Base-by-base conservation (phyloP, 2,329 filamentous ascomycete species). In the Mycosphaerella sp. region DNA sequence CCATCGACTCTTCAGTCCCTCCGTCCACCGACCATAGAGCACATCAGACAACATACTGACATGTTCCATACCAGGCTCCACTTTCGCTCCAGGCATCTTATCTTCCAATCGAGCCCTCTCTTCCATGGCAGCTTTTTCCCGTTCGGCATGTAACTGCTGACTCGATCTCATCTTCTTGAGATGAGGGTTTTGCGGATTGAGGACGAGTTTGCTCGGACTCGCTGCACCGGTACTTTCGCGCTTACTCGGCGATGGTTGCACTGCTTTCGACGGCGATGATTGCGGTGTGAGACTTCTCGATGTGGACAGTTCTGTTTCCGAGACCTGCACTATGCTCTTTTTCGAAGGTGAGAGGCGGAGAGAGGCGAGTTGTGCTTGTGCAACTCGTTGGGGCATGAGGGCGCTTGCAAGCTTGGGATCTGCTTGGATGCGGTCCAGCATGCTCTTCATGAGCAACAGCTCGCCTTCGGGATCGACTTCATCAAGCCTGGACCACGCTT, bases 381-480 rank as follows among this genome's bases (percentile, higher is more conserved):
- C 66, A 21, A 66, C 59, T 5, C 62, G 61, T 50, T 66, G 63
- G 1, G 74, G 67, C 17, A 76, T 73, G 1, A 78, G 68, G 0
- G 73, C 70, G 32, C 70, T 69, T 4, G 74, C 71, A 6, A 92
- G 76, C 68, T 85, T 89, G 21, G 78, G 75, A 64, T 92, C 87
- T 45, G 79, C 77, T 42, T 86, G 80, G 45, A 95, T 79, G 53
- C 82, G 81, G n/a, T 87, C 80, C 57, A 95, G 78, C 60, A 95
- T 81, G 53, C 82, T 80, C 65, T 84, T 87, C 66, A 98, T 78
- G 12, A 98, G 78, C 61, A 95, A 84, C 64, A 92, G 93, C 40
- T 91, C 83, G 14, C 91, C 91, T 68, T 96, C 92, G 0, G 92
- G 92, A 65, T 98, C 92, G 31, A 92, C 78, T 43, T 87, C 83